Conservation (phyloP, 257 asterid genomes). For the Ilex asprella region DNA sequence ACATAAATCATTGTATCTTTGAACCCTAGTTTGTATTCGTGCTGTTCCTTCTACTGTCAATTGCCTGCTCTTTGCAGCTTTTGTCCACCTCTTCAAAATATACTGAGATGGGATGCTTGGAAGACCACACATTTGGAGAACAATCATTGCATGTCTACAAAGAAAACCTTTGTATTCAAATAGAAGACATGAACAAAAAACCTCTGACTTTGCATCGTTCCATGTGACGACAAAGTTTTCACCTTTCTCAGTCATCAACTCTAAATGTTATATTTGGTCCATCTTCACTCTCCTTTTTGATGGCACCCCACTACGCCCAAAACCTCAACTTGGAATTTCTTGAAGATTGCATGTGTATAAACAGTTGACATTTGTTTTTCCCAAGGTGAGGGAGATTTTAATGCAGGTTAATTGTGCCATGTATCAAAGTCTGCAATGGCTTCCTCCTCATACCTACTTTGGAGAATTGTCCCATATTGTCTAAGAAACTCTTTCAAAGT, state of each 20-base stretch:
- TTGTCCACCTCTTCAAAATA: background rate
- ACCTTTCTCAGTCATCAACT: background rate
- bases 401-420: background rate
- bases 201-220: background rate
- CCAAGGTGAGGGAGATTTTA: background rate
- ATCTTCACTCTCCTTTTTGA: background rate
- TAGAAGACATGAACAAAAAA: background rate
- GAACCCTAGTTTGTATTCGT: no score
- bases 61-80: background rate
- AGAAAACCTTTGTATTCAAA: background rate
- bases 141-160: slow-evolving; percentile 1
- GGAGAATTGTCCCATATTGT: background rate
- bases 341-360: background rate
- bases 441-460: background rate
- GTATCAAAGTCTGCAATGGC: background rate
- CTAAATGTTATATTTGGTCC: background rate
- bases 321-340: slow-evolving; percentile 1
- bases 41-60: background rate
- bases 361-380: background rate
- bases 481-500: background rate
- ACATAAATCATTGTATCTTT: no score
- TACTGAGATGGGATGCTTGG: background rate
- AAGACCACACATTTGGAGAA: background rate
- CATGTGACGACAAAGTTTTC: background rate
- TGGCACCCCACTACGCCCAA: background rate